Percentiles rank a stretch among this genome's conserved stretches.
These are phyloP conservation scores for Evernia prunastri DNA, from an alignment of 495 filamentous ascomycete genomes.

Conservation along the genomic window DNA sequence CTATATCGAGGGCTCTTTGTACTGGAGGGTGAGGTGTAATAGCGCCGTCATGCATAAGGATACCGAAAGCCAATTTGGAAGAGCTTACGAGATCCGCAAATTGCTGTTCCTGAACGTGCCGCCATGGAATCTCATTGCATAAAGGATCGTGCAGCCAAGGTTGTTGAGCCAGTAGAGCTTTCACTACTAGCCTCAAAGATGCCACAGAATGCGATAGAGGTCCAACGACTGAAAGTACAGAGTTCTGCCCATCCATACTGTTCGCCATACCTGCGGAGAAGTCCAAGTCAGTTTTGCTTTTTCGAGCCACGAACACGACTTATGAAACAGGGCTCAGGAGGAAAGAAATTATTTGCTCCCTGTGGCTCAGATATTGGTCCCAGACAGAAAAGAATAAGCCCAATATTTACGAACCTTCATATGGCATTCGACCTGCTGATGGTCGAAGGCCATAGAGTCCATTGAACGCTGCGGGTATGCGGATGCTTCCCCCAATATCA, in stretches of 20 bases:
- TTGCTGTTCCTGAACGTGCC: constrained; percentile 45
- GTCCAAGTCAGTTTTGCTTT: background rate
- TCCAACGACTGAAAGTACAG: constrained; percentile 52
- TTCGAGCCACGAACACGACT: background rate
- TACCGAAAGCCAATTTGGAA: constrained; percentile 45
- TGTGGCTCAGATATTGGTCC: background rate
- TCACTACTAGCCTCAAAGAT: constrained; percentile 48
- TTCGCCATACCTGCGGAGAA: constrained; percentile 39
- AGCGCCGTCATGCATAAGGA: constrained; percentile 46
- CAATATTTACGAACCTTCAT: no score
- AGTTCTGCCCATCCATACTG: constrained; percentile 54
- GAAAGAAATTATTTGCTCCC: background rate
- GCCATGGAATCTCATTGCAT: constrained; percentile 57
- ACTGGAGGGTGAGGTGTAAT: constrained; percentile 49
- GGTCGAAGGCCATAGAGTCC: constrained; percentile 51
- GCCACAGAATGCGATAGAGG: constrained; percentile 46
- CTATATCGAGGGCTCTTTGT: constrained; percentile 45
- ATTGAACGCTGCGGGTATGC: constrained; percentile 61
- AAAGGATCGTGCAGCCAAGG: constrained; percentile 63
- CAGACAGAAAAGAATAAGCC: no score
- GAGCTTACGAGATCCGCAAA: constrained; percentile 39
- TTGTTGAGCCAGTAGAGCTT: constrained; percentile 46
- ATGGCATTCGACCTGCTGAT: constrained; percentile 40
- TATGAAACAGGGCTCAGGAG: background rate
- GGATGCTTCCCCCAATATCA: constrained; percentile 66